phyloP scores from a whole-genome alignment of 2,329 filamentous ascomycete genomes.

The Drechslerella coelobrocha region DNA sequence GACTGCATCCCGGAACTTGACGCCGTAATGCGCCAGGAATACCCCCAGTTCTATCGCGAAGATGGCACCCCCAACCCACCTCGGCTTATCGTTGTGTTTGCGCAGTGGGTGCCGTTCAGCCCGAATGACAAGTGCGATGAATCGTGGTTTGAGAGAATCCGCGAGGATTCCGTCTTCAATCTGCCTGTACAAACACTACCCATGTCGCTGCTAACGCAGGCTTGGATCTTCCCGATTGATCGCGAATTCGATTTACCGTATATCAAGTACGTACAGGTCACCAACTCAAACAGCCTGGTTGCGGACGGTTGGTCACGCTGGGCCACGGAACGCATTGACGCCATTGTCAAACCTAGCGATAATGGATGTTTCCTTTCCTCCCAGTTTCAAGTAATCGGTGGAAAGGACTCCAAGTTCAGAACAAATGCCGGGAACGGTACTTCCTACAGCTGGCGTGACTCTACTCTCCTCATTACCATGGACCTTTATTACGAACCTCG shows the following conservation, averaged over 20 bases:
- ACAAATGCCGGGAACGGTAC: conserved; percentile 61
- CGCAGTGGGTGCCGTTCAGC: conserved; percentile 62
- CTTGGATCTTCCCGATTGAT: conserved; percentile 62
- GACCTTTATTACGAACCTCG: conserved; percentile 61
- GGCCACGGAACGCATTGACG: conserved; percentile 2
- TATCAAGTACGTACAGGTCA: conserved; percentile 61
- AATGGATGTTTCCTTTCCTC: conserved; percentile 54
- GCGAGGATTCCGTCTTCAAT: conserved; percentile 54
- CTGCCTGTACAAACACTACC: conserved; percentile 57
- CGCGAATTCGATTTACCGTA: conserved; percentile 63
- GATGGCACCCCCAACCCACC: conserved; percentile 56
- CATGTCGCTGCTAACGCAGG: conserved; percentile 60
- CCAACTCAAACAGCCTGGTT: conserved; percentile 56
- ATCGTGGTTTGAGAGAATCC: conserved; percentile 59
- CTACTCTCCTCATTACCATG: conserved; percentile 58
- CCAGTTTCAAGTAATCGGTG: conserved; percentile 62
- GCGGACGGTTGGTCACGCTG: conserved; percentile 5
- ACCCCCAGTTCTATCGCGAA: conserved; percentile 7
- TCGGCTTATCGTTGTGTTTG: conserved; percentile 61
- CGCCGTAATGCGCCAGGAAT: conserved; percentile 55
- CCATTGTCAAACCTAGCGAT: conserved; percentile 58
- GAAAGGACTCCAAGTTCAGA: conserved; percentile 60
- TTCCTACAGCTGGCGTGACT: conserved; percentile 62
- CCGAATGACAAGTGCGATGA: conserved; percentile 56
- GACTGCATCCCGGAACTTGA: conserved; percentile 8